These are phyloP conservation scores for Gryganskiella cystojenkinii DNA, from an alignment of 192 early-diverging fungal genomes.

Conservation along the genomic window DNA sequence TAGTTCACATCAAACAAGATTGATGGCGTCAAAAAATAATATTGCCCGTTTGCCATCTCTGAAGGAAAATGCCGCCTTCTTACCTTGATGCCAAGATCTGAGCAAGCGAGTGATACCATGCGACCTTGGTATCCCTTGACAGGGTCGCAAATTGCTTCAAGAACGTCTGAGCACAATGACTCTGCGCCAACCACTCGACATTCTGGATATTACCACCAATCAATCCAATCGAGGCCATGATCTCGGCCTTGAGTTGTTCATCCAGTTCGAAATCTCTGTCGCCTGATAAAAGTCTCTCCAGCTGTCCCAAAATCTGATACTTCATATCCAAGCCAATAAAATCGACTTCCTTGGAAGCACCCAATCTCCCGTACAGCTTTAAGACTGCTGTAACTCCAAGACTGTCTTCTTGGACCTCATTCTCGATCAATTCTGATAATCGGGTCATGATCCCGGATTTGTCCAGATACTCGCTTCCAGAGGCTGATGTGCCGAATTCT, in stretches of 20 bases:
- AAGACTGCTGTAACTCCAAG: constrained; percentile 19
- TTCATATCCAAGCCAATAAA: constrained; percentile 40
- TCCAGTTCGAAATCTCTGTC: constrained; percentile 20
- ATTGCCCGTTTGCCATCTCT: too few species aligned
- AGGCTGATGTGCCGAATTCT: constrained; percentile 21
- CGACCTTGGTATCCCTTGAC: constrained; percentile 25
- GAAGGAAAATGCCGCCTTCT: too few species aligned
- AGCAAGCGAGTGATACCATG: constrained; percentile 40
- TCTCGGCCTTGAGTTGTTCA: constrained; percentile 18
- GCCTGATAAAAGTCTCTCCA: constrained; percentile 20
- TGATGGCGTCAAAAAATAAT: background rate
- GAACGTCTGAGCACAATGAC: constrained; percentile 15
- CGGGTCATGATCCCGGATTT: constrained; percentile 20
- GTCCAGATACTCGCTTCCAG: constrained; percentile 39
- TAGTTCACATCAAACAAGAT: background rate
- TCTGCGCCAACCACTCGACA: constrained; percentile 25
- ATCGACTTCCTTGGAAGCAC: constrained; percentile 9
- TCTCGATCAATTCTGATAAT: constrained; percentile 5
- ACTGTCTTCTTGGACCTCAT: constrained; percentile 20
- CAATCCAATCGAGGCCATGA: constrained; percentile 31
- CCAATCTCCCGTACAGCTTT: constrained; percentile 43
- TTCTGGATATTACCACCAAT: constrained; percentile 43
- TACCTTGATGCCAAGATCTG: constrained; percentile 44
- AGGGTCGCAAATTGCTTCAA: background rate
- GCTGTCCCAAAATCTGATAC: constrained; percentile 31